Base-by-base conservation (phyloP, 2,329 filamentous ascomycete genomes). In the Calonectria honghensis region DNA sequence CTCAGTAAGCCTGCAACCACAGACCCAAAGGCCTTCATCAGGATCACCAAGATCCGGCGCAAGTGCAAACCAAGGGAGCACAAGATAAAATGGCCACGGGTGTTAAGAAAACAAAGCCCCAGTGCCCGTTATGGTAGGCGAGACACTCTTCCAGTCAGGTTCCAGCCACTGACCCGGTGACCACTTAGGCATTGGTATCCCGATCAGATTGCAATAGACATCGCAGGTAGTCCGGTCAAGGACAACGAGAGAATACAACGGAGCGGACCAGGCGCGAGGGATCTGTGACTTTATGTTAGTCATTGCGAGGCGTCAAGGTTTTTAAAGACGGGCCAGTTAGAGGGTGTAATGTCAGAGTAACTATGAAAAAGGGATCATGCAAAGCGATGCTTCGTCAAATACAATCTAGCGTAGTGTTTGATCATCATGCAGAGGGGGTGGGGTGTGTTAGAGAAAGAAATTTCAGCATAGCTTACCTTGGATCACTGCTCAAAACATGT, bases 401-500 rank as follows among this genome's bases (percentile, higher is more conserved):
- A 87, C 86, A 86, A 88, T 87, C 85, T 87, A 87, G 86, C 86
- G 85, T 86, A 76, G 77, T 81, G 82, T 80, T 79, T 79, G 70
- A 81, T 87, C 86, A 87, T 88, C 86, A 87, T 84, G 61, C 68
- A 52, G 67, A 63, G 67, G 27, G 1, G 29, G n/a, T 9, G 24
- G 24, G 9, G 14, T 14, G 16, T 9, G n/a, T 14, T 7, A 7
- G 32, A 3, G 27, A 11, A 29, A 50, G 51, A 18, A 51, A 70
- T 51, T 75, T 74, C 71, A 54, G 70, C 59, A 4, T 24, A 32
- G 71, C 72, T 67, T 75, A 81, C 77, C 69, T 64, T 32, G 4
- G 29, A 31, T 0, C 0, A 29, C 0, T 50, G 1, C 50, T 50
- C 29, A 63, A 45, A 24, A 20, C 20, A 11, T 54, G 27, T 20